phyloP scores from a whole-genome alignment of 2,329 filamentous ascomycete species.

The Fusarium foetens region DNA sequence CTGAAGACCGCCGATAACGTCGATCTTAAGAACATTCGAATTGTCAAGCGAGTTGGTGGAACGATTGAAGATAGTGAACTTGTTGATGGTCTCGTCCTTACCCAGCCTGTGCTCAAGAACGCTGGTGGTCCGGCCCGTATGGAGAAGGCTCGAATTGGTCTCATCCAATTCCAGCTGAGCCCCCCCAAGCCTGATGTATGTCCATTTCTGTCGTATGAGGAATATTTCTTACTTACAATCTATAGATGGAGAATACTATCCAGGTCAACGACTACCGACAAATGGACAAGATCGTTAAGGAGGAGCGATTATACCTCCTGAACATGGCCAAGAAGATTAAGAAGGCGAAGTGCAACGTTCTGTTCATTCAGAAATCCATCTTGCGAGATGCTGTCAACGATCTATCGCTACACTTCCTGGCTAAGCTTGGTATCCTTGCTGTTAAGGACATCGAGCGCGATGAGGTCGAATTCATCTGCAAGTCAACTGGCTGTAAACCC shows the following conservation, averaged over 20 bases:
- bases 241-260: constrained; percentile 98
- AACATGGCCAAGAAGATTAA: constrained; percentile 99
- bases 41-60: constrained; percentile 96
- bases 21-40: constrained; percentile 94
- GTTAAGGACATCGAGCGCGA: constrained; percentile 99
- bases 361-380: constrained; percentile 98
- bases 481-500: constrained; percentile 98
- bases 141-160: constrained; percentile 95
- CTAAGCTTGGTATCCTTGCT: constrained; percentile 93
- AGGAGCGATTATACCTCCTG: constrained; percentile 96
- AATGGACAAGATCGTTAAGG: constrained; percentile 99
- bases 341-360: constrained; percentile 99
- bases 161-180: constrained; percentile 99
- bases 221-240: constrained; percentile 29
- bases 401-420: constrained; percentile 94
- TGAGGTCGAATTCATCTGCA: constrained; percentile 99
- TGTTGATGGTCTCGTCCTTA: constrained; percentile 91
- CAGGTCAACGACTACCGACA: constrained; percentile 99
- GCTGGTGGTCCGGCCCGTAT: constrained; percentile 90
- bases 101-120: constrained; percentile 92
- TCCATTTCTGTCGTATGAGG: constrained; percentile 20
- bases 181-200: constrained; percentile 94
- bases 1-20: constrained; percentile 96
- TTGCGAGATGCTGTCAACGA: constrained; percentile 98
- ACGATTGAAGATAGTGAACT: constrained; percentile 99